These are phyloP conservation scores for Xerocomellus dryophilus DNA, from an alignment of 768 basidiomycete species.

Conservation along the genomic window DNA sequence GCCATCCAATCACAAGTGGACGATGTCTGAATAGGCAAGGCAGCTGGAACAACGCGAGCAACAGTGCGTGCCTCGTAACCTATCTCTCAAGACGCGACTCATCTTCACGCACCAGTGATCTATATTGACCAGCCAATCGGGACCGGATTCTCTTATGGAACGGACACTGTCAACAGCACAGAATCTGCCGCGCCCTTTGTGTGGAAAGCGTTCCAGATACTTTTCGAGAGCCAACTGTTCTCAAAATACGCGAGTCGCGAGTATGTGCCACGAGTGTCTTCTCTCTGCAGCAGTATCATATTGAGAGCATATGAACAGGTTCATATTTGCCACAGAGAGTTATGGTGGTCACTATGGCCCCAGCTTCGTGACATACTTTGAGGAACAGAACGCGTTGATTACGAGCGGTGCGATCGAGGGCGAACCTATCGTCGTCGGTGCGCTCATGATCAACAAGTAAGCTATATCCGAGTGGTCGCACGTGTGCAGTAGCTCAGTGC, in stretches of 20 bases:
- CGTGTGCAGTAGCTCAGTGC: neutral
- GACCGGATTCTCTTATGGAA: constrained; percentile 61
- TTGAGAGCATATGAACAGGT: constrained; percentile 34
- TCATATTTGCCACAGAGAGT: constrained; percentile 63
- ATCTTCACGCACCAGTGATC: constrained; percentile 44
- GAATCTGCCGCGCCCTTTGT: constrained; percentile 53
- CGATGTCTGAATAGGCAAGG: neutral
- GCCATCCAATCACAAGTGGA: neutral
- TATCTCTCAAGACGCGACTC: neutral
- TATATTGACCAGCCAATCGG: constrained; percentile 72
- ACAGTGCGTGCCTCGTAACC: constrained; percentile 42
- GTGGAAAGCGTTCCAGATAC: constrained; percentile 61
- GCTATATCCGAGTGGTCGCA: neutral
- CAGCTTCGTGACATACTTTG: constrained; percentile 60
- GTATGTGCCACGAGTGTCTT: constrained; percentile 32
- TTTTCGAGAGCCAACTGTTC: constrained; percentile 57
- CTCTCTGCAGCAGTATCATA: neutral
- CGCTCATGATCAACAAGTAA: constrained; percentile 65
- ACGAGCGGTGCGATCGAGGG: constrained; percentile 42
- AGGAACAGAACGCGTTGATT: constrained; percentile 58
- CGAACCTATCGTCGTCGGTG: constrained; percentile 51
- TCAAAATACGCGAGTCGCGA: constrained; percentile 50
- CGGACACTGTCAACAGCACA: constrained; percentile 49
- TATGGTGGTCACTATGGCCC: constrained; percentile 71
- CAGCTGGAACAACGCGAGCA: constrained; percentile 69